These are phyloP conservation scores for Psilocybe cyanescens DNA, from an alignment of 768 basidiomycete genomes.

Conservation along the genomic window DNA sequence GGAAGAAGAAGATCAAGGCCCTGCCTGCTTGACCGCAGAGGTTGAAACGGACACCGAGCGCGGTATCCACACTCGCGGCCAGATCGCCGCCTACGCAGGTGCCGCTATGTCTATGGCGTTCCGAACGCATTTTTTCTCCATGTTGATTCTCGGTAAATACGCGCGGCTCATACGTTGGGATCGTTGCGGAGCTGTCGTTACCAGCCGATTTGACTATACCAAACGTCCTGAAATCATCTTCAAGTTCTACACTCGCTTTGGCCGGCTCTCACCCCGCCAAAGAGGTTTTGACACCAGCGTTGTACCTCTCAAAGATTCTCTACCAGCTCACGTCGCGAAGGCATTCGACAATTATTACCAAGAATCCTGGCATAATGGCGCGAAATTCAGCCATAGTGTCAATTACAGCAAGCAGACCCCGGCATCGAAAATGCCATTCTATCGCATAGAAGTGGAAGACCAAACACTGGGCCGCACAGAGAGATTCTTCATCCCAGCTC, in stretches of 20 bases:
- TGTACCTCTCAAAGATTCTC: background rate
- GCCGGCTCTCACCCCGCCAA: background rate
- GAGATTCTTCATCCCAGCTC: background rate
- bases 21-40: background rate
- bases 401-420: background rate
- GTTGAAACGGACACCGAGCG: background rate
- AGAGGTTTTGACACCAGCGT: background rate
- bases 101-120: background rate
- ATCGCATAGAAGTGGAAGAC: background rate
- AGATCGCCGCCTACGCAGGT: background rate
- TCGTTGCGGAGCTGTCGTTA: background rate
- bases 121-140: background rate
- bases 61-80: background rate
- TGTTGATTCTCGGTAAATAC: background rate
- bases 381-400: background rate
- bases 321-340: background rate
- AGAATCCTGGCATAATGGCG: background rate
- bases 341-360: background rate
- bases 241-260: background rate
- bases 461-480: background rate
- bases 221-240: background rate
- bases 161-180: background rate
- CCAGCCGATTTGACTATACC: background rate
- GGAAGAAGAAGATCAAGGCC: background rate
- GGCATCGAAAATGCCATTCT: background rate